Evolutionary conservation across 2,329 filamentous ascomycete genomes (phyloP).

Genomic region (Stenocarpella maydis): DNA sequence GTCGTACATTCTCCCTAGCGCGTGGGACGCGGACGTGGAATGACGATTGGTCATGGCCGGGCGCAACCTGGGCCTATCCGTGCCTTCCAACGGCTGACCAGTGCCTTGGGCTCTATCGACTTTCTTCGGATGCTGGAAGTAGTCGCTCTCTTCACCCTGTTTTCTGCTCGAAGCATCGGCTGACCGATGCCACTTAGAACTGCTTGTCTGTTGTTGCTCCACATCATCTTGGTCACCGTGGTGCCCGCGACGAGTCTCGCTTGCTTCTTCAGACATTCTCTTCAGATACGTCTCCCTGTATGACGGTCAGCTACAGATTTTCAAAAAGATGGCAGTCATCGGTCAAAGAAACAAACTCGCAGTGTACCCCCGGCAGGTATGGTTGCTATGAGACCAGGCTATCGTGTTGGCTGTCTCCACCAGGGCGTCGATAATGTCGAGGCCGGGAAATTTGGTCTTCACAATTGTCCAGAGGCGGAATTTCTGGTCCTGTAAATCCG

Average conservation of each 20-base stretch:
- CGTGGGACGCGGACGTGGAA: constrained; percentile 21
- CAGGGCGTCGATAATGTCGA: too few species aligned
- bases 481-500: not conserved
- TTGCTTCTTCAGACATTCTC: not conserved
- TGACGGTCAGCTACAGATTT: not conserved
- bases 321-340: not conserved
- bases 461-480: not conserved
- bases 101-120: not conserved
- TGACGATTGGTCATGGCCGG: constrained; percentile 5
- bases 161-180: not conserved
- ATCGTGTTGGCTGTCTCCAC: not conserved
- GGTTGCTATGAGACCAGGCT: not conserved
- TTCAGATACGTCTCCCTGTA: not conserved
- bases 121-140: not conserved
- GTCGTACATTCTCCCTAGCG: constrained; percentile 11
- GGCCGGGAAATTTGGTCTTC: too few species aligned
- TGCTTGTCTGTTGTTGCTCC: not conserved
- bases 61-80: not conserved
- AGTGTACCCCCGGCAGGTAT: not conserved
- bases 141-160: not conserved
- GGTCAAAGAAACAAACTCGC: not conserved
- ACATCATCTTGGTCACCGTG: not conserved
- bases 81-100: not conserved
- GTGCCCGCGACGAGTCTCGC: not conserved
- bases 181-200: not conserved